Evolutionary conservation across 2,329 filamentous ascomycete genomes (phyloP).

Genomic region (Arthrinium phaeospermum): DNA sequence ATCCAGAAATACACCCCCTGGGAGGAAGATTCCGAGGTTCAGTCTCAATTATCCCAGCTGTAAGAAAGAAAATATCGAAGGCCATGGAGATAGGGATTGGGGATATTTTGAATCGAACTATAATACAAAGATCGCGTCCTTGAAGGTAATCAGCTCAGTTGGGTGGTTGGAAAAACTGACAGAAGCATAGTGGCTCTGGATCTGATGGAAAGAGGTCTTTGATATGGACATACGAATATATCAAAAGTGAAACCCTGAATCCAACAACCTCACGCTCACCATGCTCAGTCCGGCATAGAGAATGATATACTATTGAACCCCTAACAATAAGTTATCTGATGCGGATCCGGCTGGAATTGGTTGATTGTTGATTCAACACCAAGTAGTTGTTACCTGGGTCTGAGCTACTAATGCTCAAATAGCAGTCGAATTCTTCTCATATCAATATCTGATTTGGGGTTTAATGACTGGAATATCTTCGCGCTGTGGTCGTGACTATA

Average conservation of each 20-base stretch:
- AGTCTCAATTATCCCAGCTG: neutral
- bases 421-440: too few relatives aligned
- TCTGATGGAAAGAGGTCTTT: neutral
- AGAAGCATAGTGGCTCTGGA: neutral
- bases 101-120: neutral
- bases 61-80: neutral
- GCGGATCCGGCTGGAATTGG: too few relatives aligned
- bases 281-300: neutral
- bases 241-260: neutral
- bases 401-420: too few relatives aligned
- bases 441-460: too few relatives aligned
- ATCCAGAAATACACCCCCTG: conserved; percentile 24
- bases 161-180: neutral
- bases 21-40: conserved; percentile 18
- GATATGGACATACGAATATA: neutral
- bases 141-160: neutral
- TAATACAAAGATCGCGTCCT: neutral
- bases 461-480: too few relatives aligned
- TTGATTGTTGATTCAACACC: too few relatives aligned
- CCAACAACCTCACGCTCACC: neutral
- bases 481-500: too few relatives aligned
- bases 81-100: neutral
- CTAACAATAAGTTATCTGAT: too few relatives aligned
- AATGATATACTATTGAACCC: neutral
- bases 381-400: too few relatives aligned